phyloP scores from a whole-genome alignment of 352 stramenopile species.

The Pythium vanterpoolii region DNA sequence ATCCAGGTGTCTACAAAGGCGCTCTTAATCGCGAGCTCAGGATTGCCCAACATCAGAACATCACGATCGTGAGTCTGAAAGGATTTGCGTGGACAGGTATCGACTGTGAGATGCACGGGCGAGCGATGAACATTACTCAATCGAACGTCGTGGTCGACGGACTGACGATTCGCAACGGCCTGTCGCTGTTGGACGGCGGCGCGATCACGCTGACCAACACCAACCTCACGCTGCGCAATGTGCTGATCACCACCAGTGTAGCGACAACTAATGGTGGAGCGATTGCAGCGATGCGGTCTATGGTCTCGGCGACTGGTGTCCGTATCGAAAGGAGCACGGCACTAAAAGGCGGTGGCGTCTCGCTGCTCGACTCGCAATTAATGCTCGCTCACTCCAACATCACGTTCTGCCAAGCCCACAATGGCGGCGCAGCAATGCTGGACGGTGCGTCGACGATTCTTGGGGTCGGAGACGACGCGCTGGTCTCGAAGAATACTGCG shows the following conservation, averaged over 20 bases:
- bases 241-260: slow-evolving; percentile 21
- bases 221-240: slow-evolving; percentile 12
- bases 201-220: slow-evolving; percentile 2
- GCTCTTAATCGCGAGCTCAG: slow-evolving; percentile 32
- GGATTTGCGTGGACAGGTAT: slow-evolving; percentile 48
- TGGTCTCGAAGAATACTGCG: slow-evolving; percentile 6
- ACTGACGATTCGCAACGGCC: slow-evolving; percentile 39
- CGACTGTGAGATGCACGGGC: slow-evolving; percentile 29
- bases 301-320: not conserved
- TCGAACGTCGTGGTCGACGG: slow-evolving; percentile 32
- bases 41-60: slow-evolving; percentile 3
- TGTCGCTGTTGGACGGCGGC: slow-evolving; percentile 14
- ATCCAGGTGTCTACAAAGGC: slow-evolving; percentile 49
- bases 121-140: slow-evolving; percentile 11
- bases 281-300: not conserved
- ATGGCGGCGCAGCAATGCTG: slow-evolving; percentile 1
- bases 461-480: not conserved
- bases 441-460: not conserved
- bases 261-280: slow-evolving; percentile 4
- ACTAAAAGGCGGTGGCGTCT: slow-evolving; percentile 5
- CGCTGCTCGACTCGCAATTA: slow-evolving; percentile 4
- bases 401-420: slow-evolving; percentile 1
- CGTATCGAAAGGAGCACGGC: not conserved
- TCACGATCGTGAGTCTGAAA: slow-evolving; percentile 44
- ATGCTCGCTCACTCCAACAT: slow-evolving; percentile 15